A percentile compares a stretch with the other conserved stretches of the same genome.
phyloP scores from a whole-genome alignment of 225 moss, liverwort and hornwort species.

The Polytrichum formosum region DNA sequence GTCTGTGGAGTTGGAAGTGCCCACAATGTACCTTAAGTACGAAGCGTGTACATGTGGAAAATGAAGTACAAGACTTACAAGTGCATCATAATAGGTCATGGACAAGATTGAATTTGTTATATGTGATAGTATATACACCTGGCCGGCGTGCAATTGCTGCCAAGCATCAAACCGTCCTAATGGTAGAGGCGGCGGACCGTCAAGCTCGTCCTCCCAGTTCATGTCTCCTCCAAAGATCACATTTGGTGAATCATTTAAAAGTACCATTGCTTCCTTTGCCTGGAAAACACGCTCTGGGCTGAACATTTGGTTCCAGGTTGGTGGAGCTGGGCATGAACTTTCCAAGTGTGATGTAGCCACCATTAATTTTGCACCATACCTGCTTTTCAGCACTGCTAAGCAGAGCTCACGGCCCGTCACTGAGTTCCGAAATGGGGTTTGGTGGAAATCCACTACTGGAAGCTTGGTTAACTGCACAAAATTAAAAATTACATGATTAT shows the following conservation, averaged over 20 bases:
- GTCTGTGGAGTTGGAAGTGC: too few relatives aligned
- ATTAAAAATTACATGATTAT: background rate
- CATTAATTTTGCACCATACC: constrained; percentile 59
- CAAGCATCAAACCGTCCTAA: constrained; percentile 89
- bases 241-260: constrained; percentile 70
- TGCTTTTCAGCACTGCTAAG: constrained; percentile 74
- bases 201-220: constrained; percentile 95
- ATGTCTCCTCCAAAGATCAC: constrained; percentile 91
- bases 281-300: constrained; percentile 82
- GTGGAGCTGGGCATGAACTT: constrained; percentile 95
- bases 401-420: constrained; percentile 95
- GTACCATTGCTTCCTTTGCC: constrained; percentile 67
- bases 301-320: constrained; percentile 97
- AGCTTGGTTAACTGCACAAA: constrained; percentile 70
- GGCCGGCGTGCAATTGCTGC: constrained; percentile 53
- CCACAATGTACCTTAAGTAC: too few relatives aligned
- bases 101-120: too few relatives aligned
- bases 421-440: constrained; percentile 82
- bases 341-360: constrained; percentile 93
- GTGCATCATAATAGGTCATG: too few relatives aligned
- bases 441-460: constrained; percentile 63
- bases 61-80: too few relatives aligned
- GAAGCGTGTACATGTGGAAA: too few relatives aligned
- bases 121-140: constrained; percentile 26
- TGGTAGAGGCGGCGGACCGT: constrained; percentile 83